Conservation (phyloP, 495 filamentous ascomycete species). For the Penicillium lagena region DNA sequence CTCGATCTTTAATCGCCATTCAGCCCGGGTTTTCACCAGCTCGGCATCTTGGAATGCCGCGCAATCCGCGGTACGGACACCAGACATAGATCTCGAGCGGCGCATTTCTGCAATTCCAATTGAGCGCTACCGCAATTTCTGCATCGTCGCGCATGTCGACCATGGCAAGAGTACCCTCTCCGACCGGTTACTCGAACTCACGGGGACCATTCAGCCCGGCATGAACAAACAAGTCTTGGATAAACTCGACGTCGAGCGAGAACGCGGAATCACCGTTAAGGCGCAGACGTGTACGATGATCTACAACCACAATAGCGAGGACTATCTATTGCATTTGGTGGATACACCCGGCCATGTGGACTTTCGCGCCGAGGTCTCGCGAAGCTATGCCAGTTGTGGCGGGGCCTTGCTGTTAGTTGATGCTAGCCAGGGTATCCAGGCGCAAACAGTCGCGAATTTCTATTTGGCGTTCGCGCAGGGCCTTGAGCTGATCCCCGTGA, state of each 20-base stretch:
- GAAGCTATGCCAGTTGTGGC: slow-evolving; percentile 92
- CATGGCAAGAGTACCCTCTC: slow-evolving; percentile 95
- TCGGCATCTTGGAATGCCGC: slow-evolving; percentile 30
- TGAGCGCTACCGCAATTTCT: slow-evolving; percentile 89
- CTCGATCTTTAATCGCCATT: neutral
- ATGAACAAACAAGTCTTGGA: slow-evolving; percentile 94
- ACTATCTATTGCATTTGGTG: slow-evolving; percentile 91
- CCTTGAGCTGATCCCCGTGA: slow-evolving; percentile 76
- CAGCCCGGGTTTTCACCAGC: slow-evolving; percentile 32
- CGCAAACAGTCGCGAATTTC: slow-evolving; percentile 96
- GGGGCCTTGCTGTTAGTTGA: slow-evolving; percentile 90
- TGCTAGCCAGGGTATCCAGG: slow-evolving; percentile 87
- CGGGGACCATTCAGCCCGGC: slow-evolving; percentile 82
- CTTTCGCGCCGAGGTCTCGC: slow-evolving; percentile 90
- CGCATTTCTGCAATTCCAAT: slow-evolving; percentile 86
- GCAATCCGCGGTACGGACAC: slow-evolving; percentile 21
- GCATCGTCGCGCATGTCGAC: slow-evolving; percentile 97
- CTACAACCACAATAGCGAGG: slow-evolving; percentile 75
- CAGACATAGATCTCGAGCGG: slow-evolving; percentile 57
- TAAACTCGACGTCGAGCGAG: slow-evolving; percentile 92
- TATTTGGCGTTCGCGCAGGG: slow-evolving; percentile 93
- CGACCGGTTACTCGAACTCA: slow-evolving; percentile 88
- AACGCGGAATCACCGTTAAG: slow-evolving; percentile 96
- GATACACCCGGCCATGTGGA: slow-evolving; percentile 98
- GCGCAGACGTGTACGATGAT: slow-evolving; percentile 98